Base-by-base conservation (phyloP, 257 asterid species). In the Nicotiana knightiana region DNA sequence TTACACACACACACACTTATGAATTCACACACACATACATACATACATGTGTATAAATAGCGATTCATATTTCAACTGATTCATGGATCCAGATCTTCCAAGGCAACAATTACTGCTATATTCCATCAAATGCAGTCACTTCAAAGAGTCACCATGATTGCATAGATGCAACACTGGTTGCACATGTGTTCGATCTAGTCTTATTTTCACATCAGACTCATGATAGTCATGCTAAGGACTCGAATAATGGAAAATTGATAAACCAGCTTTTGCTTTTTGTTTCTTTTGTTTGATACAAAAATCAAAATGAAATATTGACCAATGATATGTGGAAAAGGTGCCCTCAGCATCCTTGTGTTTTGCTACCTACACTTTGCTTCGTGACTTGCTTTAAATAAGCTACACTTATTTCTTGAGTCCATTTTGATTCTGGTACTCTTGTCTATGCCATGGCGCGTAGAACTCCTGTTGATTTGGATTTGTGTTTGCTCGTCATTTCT, bases 251-350 rank as follows among this genome's bases (percentile, higher is more conserved):
- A 73, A 73, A 26, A 26, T 48, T 43, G 15, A 73, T 73, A 13
- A 73, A 51, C 46, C 62, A 73, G 63, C 62, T 48, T 73, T 51
- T 48, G 51, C 79, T 73, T 73, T 28, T 73, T 73, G 46, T 65
- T 32, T 65, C 73, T 65, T 15, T 65, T 65, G 79, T 73, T 73
- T 15, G 43, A 48, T 73, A 73, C 26, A 48, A 26, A 48, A 48
- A 48, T 73, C 43, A 26, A 73, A 51, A 37, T 73, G 63, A 6
- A 48, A 63, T 8, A 73, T 73, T 24, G 5, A 51, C 43, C 79
- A 73, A 26, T 73, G 79, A 48, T 43, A 43, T 51, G 79, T 73
- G 63, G 79, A 73, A 48, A 48, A 73, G 43, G 62, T 26, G 39
- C 28, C 63, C 32, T n/a, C 33, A 68, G 55, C 57, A 73, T 73